A percentile compares a stretch with the other conserved stretches of the same genome.
Evolutionary conservation across 148 eudicot species (phyloP).

Genomic region (Tetragonia tetragonoides): DNA sequence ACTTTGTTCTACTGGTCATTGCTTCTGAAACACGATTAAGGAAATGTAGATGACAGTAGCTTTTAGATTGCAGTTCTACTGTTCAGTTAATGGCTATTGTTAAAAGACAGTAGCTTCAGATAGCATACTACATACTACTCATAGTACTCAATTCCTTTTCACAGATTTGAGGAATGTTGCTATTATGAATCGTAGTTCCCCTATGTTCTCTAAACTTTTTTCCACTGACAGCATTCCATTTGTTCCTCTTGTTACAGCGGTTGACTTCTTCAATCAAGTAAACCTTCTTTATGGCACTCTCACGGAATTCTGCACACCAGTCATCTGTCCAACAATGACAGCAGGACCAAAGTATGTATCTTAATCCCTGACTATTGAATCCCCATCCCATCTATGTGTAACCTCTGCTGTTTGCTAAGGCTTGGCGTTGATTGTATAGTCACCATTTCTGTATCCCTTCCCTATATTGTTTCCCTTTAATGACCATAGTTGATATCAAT

Average conservation of each 20-base stretch:
- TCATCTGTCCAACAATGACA: conserved; percentile 86
- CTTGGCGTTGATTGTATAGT: not conserved
- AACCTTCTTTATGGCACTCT: conserved; percentile 94
- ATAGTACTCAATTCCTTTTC: not conserved
- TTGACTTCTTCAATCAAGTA: conserved; percentile 98
- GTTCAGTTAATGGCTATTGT: too few species aligned
- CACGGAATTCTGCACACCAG: conserved; percentile 89
- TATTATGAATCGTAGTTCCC: not conserved
- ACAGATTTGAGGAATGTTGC: not conserved
- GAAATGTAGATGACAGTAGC: too few species aligned
- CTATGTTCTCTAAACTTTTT: conserved; percentile 2
- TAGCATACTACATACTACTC: not conserved
- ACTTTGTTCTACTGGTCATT: too few species aligned
- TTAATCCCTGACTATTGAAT: conserved; percentile 19
- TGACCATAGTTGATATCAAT: not conserved
- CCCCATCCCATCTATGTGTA: not conserved
- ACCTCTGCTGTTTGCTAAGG: too few species aligned
- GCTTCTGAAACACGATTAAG: too few species aligned
- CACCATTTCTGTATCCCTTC: not conserved
- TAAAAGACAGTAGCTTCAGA: not conserved
- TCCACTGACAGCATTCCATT: conserved; percentile 12
- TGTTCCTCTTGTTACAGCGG: conserved; percentile 53
- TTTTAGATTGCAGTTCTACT: too few species aligned
- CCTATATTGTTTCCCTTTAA: not conserved
- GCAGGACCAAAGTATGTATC: conserved; percentile 86